Percentiles rank a stretch among this genome's conserved stretches.
These are phyloP conservation scores for Pichia scutulata DNA, from an alignment of 805 yeast genomes.

Conservation along the genomic window DNA sequence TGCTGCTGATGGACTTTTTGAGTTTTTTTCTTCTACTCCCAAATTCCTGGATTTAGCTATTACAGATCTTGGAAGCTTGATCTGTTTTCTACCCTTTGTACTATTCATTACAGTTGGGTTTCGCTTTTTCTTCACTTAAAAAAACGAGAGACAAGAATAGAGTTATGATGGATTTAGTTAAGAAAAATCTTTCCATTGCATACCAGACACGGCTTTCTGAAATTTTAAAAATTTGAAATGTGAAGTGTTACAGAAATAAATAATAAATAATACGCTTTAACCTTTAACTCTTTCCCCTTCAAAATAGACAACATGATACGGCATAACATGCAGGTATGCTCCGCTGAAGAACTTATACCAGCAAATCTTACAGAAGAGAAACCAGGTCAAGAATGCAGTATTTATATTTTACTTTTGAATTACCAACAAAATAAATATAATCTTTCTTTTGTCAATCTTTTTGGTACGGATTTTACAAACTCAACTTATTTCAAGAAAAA, in stretches of 20 bases:
- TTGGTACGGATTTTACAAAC: conserved; percentile 21
- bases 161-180: background rate
- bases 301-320: background rate
- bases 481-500: conserved; percentile 3
- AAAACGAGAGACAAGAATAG: background rate
- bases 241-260: too few relatives aligned
- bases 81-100: conserved; percentile 4
- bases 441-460: conserved; percentile 3
- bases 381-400: background rate
- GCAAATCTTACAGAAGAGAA: background rate
- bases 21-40: background rate
- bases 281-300: too few relatives aligned
- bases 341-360: background rate
- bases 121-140: too few relatives aligned
- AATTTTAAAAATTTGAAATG: background rate
- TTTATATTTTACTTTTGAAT: background rate
- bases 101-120: background rate
- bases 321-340: background rate
- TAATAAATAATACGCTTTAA: background rate
- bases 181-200: background rate
- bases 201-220: background rate
- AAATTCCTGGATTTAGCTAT: conserved; percentile 7
- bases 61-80: conserved; percentile 13
- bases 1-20: conserved; percentile 31
- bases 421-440: background rate